A percentile compares a stretch with the other conserved stretches of the same genome.
Evolutionary conservation across 805 yeast genomes (phyloP).

Genomic region (Teunomyces atbi): DNA sequence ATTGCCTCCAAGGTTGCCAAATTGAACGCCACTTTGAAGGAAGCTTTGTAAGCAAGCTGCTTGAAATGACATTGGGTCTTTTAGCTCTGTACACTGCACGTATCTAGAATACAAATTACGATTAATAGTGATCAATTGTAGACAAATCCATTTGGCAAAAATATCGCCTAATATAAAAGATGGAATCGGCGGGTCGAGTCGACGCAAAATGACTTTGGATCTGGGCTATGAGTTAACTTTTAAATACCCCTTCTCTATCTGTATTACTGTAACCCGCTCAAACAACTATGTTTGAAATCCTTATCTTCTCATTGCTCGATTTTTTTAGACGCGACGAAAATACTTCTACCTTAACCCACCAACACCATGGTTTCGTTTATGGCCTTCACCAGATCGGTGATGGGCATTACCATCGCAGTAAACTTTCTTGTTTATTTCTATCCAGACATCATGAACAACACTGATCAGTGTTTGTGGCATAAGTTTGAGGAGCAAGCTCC

Average conservation of each 20-base stretch:
- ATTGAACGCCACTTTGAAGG: constrained; percentile 84
- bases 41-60: constrained; percentile 62
- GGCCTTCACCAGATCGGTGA: constrained; percentile 23
- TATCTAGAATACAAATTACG: constrained; percentile 3
- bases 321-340: background rate
- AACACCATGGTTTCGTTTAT: constrained; percentile 2
- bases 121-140: background rate
- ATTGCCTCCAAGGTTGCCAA: constrained; percentile 80
- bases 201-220: too few relatives aligned
- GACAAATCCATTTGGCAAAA: background rate
- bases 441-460: constrained; percentile 54
- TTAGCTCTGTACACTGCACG: constrained; percentile 3
- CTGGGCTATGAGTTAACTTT: too few relatives aligned
- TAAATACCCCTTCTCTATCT: background rate
- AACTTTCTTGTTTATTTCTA: constrained; percentile 73
- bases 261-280: background rate
- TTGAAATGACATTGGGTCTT: background rate
- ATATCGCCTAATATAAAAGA: too few relatives aligned
- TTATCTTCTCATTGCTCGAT: constrained; percentile 1
- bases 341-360: background rate
- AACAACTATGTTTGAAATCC: background rate
- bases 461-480: constrained; percentile 63
- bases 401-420: constrained; percentile 42
- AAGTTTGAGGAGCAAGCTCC: constrained; percentile 11
- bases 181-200: too few relatives aligned